A percentile compares a stretch with the other conserved stretches of the same genome.
phyloP scores from a whole-genome alignment of 495 filamentous ascomycete species.

The Daldinia bambusicola region DNA sequence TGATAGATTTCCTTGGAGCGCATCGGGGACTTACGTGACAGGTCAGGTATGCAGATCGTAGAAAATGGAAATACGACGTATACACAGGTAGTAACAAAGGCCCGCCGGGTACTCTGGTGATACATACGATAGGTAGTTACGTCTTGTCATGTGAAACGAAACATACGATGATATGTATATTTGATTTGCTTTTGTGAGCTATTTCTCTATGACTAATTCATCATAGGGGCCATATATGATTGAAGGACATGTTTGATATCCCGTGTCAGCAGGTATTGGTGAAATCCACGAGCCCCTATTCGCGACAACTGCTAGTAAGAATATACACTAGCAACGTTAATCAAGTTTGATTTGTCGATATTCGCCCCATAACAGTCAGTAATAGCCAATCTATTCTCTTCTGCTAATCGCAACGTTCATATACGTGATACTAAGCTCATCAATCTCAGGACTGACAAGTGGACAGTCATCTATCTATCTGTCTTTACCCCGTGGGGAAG shows the following conservation, averaged over 20 bases:
- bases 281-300: background rate
- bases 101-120: background rate
- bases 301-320: background rate
- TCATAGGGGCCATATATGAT: background rate
- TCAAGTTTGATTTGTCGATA: background rate
- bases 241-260: background rate
- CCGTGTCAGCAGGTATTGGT: background rate
- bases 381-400: background rate
- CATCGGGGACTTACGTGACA: constrained; percentile 6
- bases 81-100: background rate
- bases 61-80: constrained; percentile 16
- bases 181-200: background rate
- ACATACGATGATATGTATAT: too few species aligned
- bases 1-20: background rate
- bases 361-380: background rate
- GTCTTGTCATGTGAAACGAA: too few species aligned
- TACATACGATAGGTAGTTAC: constrained; percentile 1
- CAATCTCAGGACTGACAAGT: background rate
- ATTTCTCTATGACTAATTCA: background rate
- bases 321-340: background rate
- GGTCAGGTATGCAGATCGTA: constrained; percentile 21
- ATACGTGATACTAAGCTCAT: constrained; percentile 12
- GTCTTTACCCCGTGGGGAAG: constrained; percentile 29
- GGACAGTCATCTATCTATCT: constrained; percentile 4
- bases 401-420: background rate